phyloP scores from a whole-genome alignment of 73 alveolate genomes.

The Paramecium pentaurelia region DNA sequence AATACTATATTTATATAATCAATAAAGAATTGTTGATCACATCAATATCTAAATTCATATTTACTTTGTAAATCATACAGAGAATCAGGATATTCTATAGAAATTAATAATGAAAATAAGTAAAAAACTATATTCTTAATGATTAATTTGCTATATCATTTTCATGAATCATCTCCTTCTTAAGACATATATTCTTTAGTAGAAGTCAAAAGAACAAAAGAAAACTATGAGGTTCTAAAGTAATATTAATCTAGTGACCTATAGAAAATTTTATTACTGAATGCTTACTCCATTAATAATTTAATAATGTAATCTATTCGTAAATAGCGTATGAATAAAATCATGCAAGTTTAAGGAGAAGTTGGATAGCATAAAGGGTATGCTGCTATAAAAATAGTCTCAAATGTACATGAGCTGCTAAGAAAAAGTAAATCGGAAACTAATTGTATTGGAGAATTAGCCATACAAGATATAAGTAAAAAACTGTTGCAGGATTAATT shows the following conservation, averaged over 20 bases:
- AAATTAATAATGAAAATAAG: no score
- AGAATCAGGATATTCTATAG: no score
- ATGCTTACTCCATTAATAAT: not conserved
- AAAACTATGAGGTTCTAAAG: slow-evolving; percentile 59
- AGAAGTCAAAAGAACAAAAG: no score
- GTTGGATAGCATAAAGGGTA: not conserved
- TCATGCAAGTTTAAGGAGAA: slow-evolving; percentile 28
- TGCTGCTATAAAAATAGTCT: not conserved
- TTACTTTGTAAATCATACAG: no score
- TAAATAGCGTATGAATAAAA: slow-evolving; percentile 3
- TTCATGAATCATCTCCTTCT: no score
- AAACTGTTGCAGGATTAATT: slow-evolving; percentile 15
- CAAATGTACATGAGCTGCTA: not conserved
- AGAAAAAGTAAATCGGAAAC: not conserved
- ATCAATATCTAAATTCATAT: no score
- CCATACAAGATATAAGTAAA: not conserved
- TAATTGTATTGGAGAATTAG: not conserved
- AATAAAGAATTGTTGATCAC: no score
- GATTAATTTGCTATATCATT: no score
- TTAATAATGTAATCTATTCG: slow-evolving; percentile 41
- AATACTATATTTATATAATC: no score
- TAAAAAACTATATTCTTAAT: no score
- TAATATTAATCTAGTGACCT: slow-evolving; percentile 69
- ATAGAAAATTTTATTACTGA: not conserved
- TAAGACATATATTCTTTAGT: no score